Evolutionary conservation across 2,329 filamentous ascomycete species (phyloP), one percentile per base, ranked within the genome.

Genomic region (Calycina marina): DNA sequence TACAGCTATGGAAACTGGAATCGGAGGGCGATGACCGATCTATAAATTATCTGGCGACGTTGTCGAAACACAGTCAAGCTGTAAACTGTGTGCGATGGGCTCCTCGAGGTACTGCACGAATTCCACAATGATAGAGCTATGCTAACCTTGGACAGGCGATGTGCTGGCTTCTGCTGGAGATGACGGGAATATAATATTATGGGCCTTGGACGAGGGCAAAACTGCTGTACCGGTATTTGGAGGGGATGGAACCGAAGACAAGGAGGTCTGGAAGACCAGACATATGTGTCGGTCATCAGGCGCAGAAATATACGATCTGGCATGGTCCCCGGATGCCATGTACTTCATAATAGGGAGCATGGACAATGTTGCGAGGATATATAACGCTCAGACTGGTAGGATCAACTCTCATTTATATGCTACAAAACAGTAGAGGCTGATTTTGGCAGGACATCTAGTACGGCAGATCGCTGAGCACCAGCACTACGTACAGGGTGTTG

Each of bases 341-440:
- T 90, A 92, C 60, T 93, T 98, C 62, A 94, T 98, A 48, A 94
- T 92, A 14, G 90, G 90, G 24, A 96, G 90, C 60, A 96, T 98
- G 86, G 90, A 98, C 61, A 98, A 98, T 55, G 78, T 96, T 53
- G 86, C 90, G 37, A 73, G 88, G 38, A 96, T 98, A 47, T 96
- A 94, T 64, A 94, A 93, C 57, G 82, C 86, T 35, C 78, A 81
- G 42, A 90, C 81, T 48, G 88, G 83, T 86, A 63, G 42, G 67
- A 31, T 26, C 31, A 24, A 40, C 24, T 29, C 22, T 16, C 30
- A 9, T 6, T 13, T 8, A 14, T 17, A 2, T 9, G 11, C n/a
- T n/a, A n/a, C n/a, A n/a, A n/a, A 1, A 9, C 12, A 5, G 13
- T 14, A 4, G 14, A 36, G 30, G 26, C 43, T 48, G 35, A 51